Conservation (phyloP, 202 grass and related monocot genomes). For the Panicum virgatum region DNA sequence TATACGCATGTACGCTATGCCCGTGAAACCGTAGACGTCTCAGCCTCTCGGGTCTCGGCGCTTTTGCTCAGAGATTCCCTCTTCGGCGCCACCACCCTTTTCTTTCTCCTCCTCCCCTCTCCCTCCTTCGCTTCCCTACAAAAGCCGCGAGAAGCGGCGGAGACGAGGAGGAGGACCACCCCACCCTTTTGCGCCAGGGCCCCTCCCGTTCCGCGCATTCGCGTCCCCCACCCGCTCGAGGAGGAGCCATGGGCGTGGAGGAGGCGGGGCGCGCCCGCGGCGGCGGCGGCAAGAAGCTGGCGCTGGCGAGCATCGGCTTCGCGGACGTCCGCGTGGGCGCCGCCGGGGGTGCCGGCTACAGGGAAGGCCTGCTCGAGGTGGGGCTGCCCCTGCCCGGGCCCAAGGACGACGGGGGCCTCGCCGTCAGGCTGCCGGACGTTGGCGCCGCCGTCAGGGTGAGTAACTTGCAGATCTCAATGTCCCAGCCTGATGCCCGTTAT, state of each 20-base stretch:
- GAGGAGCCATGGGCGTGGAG: slow-evolving; percentile 40
- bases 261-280: background rate
- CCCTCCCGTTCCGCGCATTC: slow-evolving; percentile 14
- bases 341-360: background rate
- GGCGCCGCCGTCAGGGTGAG: slow-evolving; percentile 46
- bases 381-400: slow-evolving; percentile 33
- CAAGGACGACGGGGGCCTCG: slow-evolving; percentile 18
- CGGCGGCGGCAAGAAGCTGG: slow-evolving; percentile 33
- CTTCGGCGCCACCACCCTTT: background rate
- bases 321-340: slow-evolving; percentile 33
- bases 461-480: background rate
- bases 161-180: background rate
- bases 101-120: too few species aligned
- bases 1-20: background rate
- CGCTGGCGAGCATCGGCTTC: slow-evolving; percentile 48
- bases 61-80: background rate
- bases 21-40: background rate
- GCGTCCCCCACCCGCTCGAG: background rate
- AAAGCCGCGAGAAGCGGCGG: slow-evolving; percentile 31
- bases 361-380: slow-evolving; percentile 25
- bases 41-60: background rate
- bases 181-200: background rate
- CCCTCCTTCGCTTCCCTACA: background rate
- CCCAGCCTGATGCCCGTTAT: background rate
- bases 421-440: slow-evolving; percentile 40